phyloP scores from a whole-genome alignment of 371 early-diverging fungal genomes.

The Mucor piriformis region DNA sequence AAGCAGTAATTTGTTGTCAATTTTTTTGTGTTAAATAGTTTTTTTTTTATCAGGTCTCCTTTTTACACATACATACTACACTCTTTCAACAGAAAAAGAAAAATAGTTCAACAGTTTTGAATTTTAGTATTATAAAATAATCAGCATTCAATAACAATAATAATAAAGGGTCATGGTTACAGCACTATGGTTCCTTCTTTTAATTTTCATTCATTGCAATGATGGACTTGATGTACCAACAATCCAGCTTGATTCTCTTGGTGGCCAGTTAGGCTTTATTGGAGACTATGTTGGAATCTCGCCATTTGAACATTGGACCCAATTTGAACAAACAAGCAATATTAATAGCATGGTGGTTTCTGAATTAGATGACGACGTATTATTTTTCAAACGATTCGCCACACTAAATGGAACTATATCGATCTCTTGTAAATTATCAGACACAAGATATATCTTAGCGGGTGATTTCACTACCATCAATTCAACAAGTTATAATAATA shows the following conservation, averaged over 20 bases:
- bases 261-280: slow-evolving; percentile 32
- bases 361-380: slow-evolving; percentile 5
- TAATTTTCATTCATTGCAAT: background rate
- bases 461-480: slow-evolving; percentile 49
- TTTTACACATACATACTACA: background rate
- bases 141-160: background rate
- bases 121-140: background rate
- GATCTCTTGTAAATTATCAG: slow-evolving; percentile 15
- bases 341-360: slow-evolving; percentile 25
- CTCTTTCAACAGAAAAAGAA: background rate
- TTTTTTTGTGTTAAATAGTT: background rate
- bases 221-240: background rate
- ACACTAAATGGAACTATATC: slow-evolving; percentile 18
- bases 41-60: background rate
- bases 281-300: slow-evolving; percentile 44
- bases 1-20: too few relatives aligned
- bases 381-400: slow-evolving; percentile 7
- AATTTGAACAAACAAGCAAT: slow-evolving; percentile 29
- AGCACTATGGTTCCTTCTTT: slow-evolving; percentile 19
- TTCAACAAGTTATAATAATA: slow-evolving; percentile 43
- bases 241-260: slow-evolving; percentile 12
- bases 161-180: slow-evolving; percentile 15
- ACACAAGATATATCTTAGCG: slow-evolving; percentile 20
- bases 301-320: slow-evolving; percentile 13
- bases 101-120: too few relatives aligned